Conservation (phyloP, 192 early-diverging fungal species). For the Coemansia sp. region DNA sequence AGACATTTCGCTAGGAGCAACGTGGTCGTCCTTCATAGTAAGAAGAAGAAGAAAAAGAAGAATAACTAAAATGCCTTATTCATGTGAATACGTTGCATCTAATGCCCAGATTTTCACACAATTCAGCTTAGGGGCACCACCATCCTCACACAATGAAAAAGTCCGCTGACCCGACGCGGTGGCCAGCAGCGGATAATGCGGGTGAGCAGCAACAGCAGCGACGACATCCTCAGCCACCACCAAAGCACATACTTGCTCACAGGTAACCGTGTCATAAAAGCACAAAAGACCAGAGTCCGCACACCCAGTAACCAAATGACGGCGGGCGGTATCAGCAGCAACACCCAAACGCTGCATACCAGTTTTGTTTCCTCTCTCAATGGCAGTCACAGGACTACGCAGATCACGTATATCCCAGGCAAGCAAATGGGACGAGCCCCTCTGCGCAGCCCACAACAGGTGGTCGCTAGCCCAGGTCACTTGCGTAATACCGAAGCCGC, state of each 20-base stretch:
- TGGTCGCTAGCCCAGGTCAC: slow-evolving; percentile 69
- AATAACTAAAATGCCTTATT: background rate
- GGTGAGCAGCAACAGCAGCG: slow-evolving; percentile 60
- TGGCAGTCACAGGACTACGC: slow-evolving; percentile 55
- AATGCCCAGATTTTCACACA: slow-evolving; percentile 31
- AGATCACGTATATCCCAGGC: slow-evolving; percentile 83
- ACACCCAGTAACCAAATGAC: slow-evolving; percentile 61
- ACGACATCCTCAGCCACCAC: slow-evolving; percentile 54
- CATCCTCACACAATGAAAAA: background rate
- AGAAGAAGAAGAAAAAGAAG: background rate
- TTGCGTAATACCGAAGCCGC: slow-evolving; percentile 54
- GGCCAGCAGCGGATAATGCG: slow-evolving; percentile 62
- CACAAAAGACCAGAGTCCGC: slow-evolving; percentile 7
- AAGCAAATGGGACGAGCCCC: slow-evolving; percentile 57
- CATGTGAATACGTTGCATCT: slow-evolving; percentile 6
- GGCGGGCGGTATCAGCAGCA: slow-evolving; percentile 63
- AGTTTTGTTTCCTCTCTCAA: slow-evolving; percentile 12
- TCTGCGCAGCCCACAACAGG: slow-evolving; percentile 62
- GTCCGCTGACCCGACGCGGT: slow-evolving; percentile 71
- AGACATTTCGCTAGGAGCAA: slow-evolving; percentile 46
- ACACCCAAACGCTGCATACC: slow-evolving; percentile 68
- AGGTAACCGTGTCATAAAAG: background rate
- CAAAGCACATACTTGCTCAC: background rate
- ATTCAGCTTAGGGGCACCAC: background rate
- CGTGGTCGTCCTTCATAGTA: slow-evolving; percentile 14